Evolutionary conservation across 225 moss, liverwort and hornwort species (phyloP).

Genomic region (Physcomitrellopsis africana): DNA sequence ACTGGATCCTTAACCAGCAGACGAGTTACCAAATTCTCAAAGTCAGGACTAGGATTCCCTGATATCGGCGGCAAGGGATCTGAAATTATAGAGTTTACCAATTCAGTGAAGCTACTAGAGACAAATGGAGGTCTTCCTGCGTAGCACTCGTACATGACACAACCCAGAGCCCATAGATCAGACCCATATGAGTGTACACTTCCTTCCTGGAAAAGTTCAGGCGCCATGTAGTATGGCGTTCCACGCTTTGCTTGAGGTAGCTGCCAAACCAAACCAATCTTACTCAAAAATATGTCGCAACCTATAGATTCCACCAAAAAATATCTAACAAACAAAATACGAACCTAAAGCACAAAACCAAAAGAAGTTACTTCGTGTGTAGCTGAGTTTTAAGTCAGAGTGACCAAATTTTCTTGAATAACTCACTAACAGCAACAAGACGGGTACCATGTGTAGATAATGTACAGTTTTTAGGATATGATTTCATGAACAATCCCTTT

Average conservation of each 20-base stretch:
- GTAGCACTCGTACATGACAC: conserved; percentile 88
- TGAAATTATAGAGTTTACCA: conserved; percentile 72
- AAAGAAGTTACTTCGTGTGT: background rate
- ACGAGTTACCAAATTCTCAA: conserved; percentile 71
- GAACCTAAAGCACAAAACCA: background rate
- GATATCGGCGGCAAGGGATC: conserved; percentile 66
- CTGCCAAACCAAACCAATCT: conserved; percentile 40
- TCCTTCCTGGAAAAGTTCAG: conserved; percentile 86
- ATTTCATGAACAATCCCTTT: background rate
- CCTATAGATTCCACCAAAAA: background rate
- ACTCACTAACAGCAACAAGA: background rate
- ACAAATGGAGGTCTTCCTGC: conserved; percentile 81
- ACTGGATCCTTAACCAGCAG: conserved; percentile 78
- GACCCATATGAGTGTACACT: conserved; percentile 88
- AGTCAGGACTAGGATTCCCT: conserved; percentile 64
- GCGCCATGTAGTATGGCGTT: conserved; percentile 89
- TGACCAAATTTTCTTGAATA: background rate
- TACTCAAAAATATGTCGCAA: conserved; percentile 5
- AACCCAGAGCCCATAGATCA: conserved; percentile 85
- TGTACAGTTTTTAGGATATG: background rate
- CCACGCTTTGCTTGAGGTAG: conserved; percentile 88
- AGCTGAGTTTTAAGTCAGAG: background rate
- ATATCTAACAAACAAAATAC: background rate
- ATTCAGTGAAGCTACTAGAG: conserved; percentile 77
- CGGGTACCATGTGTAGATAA: background rate